Evolutionary conservation across 1,139 yeast species (phyloP).

Genomic region (Debaryomyces coudertii): DNA sequence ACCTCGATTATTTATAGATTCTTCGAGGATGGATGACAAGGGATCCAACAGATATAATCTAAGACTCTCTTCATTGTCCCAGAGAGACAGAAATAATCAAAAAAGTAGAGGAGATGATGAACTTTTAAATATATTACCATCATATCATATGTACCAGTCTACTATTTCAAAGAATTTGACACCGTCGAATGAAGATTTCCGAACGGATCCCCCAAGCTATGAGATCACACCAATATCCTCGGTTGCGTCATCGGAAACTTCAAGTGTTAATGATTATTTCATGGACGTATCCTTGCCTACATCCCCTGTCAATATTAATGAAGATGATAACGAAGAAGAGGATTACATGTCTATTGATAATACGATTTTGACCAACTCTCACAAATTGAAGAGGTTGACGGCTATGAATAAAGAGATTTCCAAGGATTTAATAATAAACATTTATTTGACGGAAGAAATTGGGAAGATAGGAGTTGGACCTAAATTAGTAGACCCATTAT

Average conservation of each 20-base stretch:
- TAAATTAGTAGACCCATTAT: conserved; percentile 31
- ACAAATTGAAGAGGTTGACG: conserved; percentile 37
- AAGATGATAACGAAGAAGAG: conserved; percentile 13
- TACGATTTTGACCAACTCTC: conserved; percentile 40
- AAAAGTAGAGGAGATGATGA: conserved; percentile 27
- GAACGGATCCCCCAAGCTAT: conserved; percentile 41
- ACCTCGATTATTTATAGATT: background rate
- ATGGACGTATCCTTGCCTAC: conserved; percentile 22
- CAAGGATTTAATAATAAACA: conserved; percentile 30
- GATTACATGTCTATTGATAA: conserved; percentile 27
- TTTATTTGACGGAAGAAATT: conserved; percentile 34
- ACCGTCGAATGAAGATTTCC: conserved; percentile 36
- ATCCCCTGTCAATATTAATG: conserved; percentile 19
- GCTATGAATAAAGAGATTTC: conserved; percentile 34
- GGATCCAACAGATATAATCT: conserved; percentile 21
- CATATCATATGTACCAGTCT: conserved; percentile 46
- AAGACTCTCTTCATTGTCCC: conserved; percentile 20
- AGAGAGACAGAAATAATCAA: background rate
- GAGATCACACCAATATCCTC: conserved; percentile 32
- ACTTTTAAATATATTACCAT: conserved; percentile 43
- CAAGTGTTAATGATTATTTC: conserved; percentile 24
- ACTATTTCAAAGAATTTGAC: conserved; percentile 42
- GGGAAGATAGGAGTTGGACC: conserved; percentile 37
- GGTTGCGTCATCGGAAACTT: conserved; percentile 14
- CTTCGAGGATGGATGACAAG: conserved; percentile 9